Conservation (phyloP, 768 basidiomycete species). For the Amanita brunnescens region DNA sequence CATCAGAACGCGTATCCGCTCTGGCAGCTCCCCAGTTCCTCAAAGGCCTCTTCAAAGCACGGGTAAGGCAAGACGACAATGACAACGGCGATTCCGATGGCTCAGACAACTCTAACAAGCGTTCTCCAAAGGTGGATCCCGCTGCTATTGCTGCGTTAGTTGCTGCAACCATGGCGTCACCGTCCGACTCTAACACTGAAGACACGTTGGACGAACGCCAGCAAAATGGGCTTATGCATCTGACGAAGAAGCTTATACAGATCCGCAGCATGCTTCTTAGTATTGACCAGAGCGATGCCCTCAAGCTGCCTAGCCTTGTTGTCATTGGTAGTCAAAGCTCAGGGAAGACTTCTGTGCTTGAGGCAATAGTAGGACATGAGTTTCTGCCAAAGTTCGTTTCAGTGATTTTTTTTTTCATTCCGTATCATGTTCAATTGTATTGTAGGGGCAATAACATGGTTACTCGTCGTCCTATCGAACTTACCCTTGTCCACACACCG, state of each 20-base stretch:
- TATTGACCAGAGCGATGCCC: conserved; percentile 90
- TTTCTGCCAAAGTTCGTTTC: conserved; percentile 89
- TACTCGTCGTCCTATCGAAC: conserved; percentile 93
- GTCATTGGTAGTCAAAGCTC: conserved; percentile 98
- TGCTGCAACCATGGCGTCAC: conserved; percentile 72
- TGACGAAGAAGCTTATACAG: conserved; percentile 93
- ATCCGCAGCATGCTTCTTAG: conserved; percentile 91
- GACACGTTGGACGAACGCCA: conserved; percentile 41
- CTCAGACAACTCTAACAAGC: conserved; percentile 28
- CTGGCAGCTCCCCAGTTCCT: conserved; percentile 59
- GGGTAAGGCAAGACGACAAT: conserved; percentile 23
- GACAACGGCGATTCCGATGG: conserved; percentile 22
- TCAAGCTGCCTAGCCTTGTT: conserved; percentile 95
- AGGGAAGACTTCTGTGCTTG: conserved; percentile 95
- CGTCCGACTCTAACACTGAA: conserved; percentile 46
- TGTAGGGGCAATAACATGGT: conserved; percentile 98
- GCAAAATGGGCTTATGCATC: conserved; percentile 77
- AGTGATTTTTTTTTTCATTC: not conserved
- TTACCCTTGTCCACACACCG: conserved; percentile 92
- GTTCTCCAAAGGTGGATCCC: conserved; percentile 49
- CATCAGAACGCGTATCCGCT: conserved; percentile 46
- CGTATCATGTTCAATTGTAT: not conserved
- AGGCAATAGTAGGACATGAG: conserved; percentile 96
- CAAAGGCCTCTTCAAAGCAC: conserved; percentile 44
- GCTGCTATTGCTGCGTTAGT: conserved; percentile 66